Evolutionary conservation across 108 stramenopile genomes (phyloP), one percentile per base, ranked within the genome.

Genomic region (Skeletonema tropicum): DNA sequence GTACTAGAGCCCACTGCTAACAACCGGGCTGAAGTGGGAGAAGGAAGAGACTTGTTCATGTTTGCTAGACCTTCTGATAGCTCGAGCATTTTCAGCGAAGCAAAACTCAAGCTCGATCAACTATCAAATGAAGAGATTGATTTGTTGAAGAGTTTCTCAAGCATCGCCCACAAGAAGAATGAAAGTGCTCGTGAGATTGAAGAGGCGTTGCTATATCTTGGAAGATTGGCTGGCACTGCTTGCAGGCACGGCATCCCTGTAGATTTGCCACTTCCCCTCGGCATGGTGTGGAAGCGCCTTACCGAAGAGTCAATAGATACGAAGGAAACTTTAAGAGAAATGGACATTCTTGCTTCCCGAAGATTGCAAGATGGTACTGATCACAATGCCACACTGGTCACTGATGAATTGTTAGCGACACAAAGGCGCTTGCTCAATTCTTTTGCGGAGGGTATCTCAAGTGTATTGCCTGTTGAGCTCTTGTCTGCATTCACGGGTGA

Each of bases 181-280:
- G 92, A 94, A 74, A 59, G 61, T 23, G 74, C 83, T 33, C 69
- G 90, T 55, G 84, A 88, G 48, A 82, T 90, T 31, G 90, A 97
- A 75, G 90, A 92, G 57, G 45, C 89, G 10, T 75, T 96, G 6
- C 74, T 87, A 57, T 98, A 95, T 73, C 71, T 99, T 15, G 98
- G 98, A n/a, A 91, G 96, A 80, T 71, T 99, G 30, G 85, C 89
- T 29, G 97, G 97, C 45, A 92, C 97, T 42, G 96, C 96, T 3
- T 90, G 89, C 57, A 89, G 98, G 23, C 97, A 96, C 74, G 83
- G 91, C 11, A 91, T 99, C 68, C 87, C 90, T 10, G 71, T 97
- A 23, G 96, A 94, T 32, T 79, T 98, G 1, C 88, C 89, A 29
- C 87, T 95, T 52, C 85, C 93, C 45, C 67, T 92, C 91, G 73